These are phyloP conservation scores for Davidsoniella neocaledoniae DNA, from an alignment of 2,329 filamentous ascomycete genomes.

Conservation along the genomic window DNA sequence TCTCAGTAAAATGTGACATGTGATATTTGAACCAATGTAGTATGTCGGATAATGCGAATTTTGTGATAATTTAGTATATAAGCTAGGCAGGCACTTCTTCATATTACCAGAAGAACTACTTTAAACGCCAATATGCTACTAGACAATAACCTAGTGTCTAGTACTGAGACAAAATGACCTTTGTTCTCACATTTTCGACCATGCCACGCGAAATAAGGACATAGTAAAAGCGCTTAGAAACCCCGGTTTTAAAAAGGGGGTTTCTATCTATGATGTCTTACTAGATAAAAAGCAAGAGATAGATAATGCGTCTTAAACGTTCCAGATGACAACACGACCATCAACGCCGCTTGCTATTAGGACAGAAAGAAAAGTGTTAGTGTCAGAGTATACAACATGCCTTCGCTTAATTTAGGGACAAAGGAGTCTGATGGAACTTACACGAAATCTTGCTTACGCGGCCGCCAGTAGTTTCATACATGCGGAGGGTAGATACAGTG, in stretches of 20 bases:
- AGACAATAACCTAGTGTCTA: not conserved
- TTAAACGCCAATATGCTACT: too few species aligned
- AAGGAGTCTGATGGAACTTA: slow-evolving; percentile 32
- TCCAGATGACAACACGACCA: slow-evolving; percentile 68
- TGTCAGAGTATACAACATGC: slow-evolving; percentile 15
- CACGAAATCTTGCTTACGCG: slow-evolving; percentile 69
- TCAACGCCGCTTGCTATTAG: slow-evolving; percentile 61
- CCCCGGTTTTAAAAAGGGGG: too few species aligned
- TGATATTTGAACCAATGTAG: too few species aligned
- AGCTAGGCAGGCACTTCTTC: too few species aligned
- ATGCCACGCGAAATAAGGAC: not conserved
- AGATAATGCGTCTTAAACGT: slow-evolving; percentile 28
- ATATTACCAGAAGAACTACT: too few species aligned
- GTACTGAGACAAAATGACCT: not conserved
- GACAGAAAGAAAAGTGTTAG: slow-evolving; percentile 6
- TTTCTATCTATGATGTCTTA: too few species aligned
- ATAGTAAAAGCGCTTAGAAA: too few species aligned
- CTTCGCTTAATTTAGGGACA: slow-evolving; percentile 12
- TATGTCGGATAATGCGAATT: too few species aligned
- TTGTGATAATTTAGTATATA: too few species aligned
- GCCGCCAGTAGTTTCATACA: slow-evolving; percentile 50
- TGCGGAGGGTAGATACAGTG: slow-evolving; percentile 71
- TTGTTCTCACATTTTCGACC: slow-evolving; percentile 4
- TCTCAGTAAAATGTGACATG: too few species aligned
- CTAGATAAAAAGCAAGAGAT: too few species aligned